A percentile compares a stretch with the other conserved stretches of the same genome.
Evolutionary conservation across 208 protist genomes (phyloP).

Genomic region (Leishmania guyanensis): DNA sequence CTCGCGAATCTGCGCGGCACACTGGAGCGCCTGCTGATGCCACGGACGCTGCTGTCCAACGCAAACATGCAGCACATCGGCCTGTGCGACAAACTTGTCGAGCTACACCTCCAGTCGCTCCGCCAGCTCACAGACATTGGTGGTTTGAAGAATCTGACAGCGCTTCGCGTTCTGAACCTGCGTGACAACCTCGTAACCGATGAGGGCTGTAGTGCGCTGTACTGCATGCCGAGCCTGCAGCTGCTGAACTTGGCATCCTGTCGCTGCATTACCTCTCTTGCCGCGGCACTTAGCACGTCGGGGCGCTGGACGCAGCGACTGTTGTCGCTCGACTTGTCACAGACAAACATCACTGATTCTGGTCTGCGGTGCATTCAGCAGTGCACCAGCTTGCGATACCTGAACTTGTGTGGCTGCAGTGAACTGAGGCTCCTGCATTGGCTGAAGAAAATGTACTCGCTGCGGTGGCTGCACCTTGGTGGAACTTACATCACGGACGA

Average conservation of each 20-base stretch:
- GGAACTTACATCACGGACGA: conserved; percentile 48
- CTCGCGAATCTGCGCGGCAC: conserved; percentile 30
- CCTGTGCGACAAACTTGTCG: conserved; percentile 44
- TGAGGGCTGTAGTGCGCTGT: conserved; percentile 25
- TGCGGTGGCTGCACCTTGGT: conserved; percentile 51
- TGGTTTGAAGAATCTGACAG: conserved; percentile 37
- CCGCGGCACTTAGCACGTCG: conserved; percentile 6
- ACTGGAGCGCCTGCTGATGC: conserved; percentile 48
- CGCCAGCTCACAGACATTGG: conserved; percentile 51
- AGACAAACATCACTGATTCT: conserved; percentile 40
- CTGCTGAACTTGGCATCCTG: conserved; percentile 22
- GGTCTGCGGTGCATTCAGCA: conserved; percentile 27
- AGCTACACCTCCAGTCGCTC: conserved; percentile 61
- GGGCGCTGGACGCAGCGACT: conserved; percentile 19
- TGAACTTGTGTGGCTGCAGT: conserved; percentile 53
- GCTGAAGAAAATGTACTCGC: conserved; percentile 28
- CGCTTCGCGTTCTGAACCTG: conserved; percentile 53
- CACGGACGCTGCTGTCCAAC: conserved; percentile 54
- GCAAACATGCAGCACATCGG: conserved; percentile 51
- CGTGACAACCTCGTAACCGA: conserved; percentile 56
- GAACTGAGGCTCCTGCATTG: conserved; percentile 39
- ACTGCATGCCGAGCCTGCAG: conserved; percentile 28
- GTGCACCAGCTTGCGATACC: conserved; percentile 47
- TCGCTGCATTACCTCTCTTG: conserved; percentile 34
- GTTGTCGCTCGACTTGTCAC: conserved; percentile 53